Conservation (phyloP, 202 grass and related monocot species). For the Hordeum pubiflorum region DNA sequence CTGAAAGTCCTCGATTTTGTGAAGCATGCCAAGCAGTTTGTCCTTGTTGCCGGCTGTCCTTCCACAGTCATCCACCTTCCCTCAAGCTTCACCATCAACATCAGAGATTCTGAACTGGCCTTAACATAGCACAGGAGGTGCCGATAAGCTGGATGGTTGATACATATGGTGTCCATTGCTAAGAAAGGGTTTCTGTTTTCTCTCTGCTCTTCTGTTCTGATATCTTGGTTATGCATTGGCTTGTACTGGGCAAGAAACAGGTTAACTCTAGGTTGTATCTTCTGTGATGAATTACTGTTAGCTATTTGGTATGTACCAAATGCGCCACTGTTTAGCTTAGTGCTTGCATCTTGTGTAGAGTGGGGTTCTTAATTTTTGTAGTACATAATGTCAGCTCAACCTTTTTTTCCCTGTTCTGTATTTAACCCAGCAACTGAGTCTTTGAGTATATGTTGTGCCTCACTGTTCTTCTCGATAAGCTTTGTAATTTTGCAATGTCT, state of each 20-base stretch:
- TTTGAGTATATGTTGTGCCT: background rate
- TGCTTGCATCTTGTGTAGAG: background rate
- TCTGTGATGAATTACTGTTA: background rate
- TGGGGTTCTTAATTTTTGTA: background rate
- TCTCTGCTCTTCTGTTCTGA: background rate
- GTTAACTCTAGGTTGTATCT: background rate
- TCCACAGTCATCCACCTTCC: background rate
- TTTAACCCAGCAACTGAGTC: background rate
- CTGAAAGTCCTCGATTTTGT: background rate
- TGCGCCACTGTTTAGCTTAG: background rate
- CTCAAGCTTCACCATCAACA: too few species aligned
- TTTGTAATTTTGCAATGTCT: background rate
- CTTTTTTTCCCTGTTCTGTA: background rate
- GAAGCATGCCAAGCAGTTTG: background rate
- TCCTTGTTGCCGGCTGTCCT: too few species aligned
- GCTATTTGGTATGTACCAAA: background rate
- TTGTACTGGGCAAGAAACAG: background rate
- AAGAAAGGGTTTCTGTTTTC: background rate
- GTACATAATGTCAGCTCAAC: background rate
- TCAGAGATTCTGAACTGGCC: background rate
- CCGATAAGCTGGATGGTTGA: background rate
- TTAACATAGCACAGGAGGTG: background rate
- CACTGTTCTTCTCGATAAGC: background rate
- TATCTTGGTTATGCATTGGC: background rate
- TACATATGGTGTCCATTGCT: background rate